A percentile compares a stretch with the other conserved stretches of the same genome.
phyloP scores from a whole-genome alignment of 768 basidiomycete species.

The Thelephora aurantiotincta region DNA sequence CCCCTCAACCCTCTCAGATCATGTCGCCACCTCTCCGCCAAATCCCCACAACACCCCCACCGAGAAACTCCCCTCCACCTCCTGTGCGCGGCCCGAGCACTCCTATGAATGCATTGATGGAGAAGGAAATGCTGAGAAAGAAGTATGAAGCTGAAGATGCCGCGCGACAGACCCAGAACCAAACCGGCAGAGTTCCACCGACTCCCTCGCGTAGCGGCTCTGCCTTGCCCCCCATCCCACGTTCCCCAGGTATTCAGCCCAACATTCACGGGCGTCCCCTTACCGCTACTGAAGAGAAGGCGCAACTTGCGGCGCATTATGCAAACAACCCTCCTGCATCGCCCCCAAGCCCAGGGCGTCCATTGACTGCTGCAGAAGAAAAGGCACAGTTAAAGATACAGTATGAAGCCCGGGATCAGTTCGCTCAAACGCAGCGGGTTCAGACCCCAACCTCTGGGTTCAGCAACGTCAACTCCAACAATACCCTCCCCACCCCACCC shows the following conservation, averaged over 20 bases:
- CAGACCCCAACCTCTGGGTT: constrained; percentile 14
- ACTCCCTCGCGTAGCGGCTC: constrained; percentile 10
- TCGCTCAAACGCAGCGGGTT: background rate
- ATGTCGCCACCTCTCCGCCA: background rate
- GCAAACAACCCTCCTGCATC: constrained; percentile 8
- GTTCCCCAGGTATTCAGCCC: constrained; percentile 3
- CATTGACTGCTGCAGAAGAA: constrained; percentile 64
- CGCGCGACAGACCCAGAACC: constrained; percentile 9
- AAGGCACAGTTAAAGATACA: constrained; percentile 55
- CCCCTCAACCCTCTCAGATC: constrained; percentile 5
- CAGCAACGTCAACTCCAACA: constrained; percentile 1
- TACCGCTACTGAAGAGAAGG: constrained; percentile 16
- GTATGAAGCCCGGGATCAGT: constrained; percentile 41
- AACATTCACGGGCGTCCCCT: constrained; percentile 10
- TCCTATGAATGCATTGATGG: constrained; percentile 9
- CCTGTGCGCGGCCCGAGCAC: background rate
- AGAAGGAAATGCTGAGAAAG: constrained; percentile 18
- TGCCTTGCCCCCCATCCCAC: background rate
- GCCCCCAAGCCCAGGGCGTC: constrained; percentile 11
- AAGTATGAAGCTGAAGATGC: constrained; percentile 18
- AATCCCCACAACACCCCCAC: constrained; percentile 1
- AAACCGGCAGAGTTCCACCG: constrained; percentile 6
- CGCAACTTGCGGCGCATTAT: constrained; percentile 17
- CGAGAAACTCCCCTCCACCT: background rate
- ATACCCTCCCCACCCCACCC: constrained; percentile 34